phyloP scores from a whole-genome alignment of 257 asterid species.

The Nicotiana tomentosiformis region DNA sequence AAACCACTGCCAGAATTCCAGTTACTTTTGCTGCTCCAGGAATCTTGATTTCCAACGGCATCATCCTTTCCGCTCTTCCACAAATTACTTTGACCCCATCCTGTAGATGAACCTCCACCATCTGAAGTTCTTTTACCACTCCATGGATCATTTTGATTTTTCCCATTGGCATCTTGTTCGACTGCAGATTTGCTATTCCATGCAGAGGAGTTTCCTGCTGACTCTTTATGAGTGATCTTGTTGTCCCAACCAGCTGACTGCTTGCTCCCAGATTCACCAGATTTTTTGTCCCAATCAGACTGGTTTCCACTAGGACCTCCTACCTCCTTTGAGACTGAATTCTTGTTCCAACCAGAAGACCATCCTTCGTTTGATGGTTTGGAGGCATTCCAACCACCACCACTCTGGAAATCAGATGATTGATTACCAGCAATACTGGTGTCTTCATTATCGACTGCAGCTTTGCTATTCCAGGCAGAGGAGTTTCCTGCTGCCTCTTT shows the following conservation, averaged over 20 bases:
- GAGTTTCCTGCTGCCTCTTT: slow-evolving; percentile 21
- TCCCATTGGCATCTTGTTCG: slow-evolving; percentile 6
- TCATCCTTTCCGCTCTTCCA: slow-evolving; percentile 31
- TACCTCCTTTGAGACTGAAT: slow-evolving; percentile 24
- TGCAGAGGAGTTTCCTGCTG: slow-evolving; percentile 13
- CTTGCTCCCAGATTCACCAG: neutral
- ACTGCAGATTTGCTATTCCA: slow-evolving; percentile 1
- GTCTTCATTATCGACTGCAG: neutral
- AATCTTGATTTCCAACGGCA: slow-evolving; percentile 40
- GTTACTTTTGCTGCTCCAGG: slow-evolving; percentile 60
- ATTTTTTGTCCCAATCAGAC: slow-evolving; percentile 29
- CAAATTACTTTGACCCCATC: slow-evolving; percentile 80
- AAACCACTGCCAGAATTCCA: slow-evolving; percentile 57
- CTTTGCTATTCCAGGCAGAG: neutral
- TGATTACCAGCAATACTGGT: slow-evolving; percentile 8
- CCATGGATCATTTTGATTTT: slow-evolving; percentile 21
- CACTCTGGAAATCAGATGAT: slow-evolving; percentile 16
- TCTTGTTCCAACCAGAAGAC: slow-evolving; percentile 43
- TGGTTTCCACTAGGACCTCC: slow-evolving; percentile 22
- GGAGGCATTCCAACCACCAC: slow-evolving; percentile 29
- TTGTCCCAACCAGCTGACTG: slow-evolving; percentile 34
- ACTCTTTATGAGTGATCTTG: slow-evolving; percentile 19
- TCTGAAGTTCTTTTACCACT: slow-evolving; percentile 21
- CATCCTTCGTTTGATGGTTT: slow-evolving; percentile 15
- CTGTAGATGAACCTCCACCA: slow-evolving; percentile 50